Evolutionary conservation across 2,329 filamentous ascomycete genomes (phyloP), one percentile per base, ranked within the genome.

Genomic region (Stemphylium lycopersici): DNA sequence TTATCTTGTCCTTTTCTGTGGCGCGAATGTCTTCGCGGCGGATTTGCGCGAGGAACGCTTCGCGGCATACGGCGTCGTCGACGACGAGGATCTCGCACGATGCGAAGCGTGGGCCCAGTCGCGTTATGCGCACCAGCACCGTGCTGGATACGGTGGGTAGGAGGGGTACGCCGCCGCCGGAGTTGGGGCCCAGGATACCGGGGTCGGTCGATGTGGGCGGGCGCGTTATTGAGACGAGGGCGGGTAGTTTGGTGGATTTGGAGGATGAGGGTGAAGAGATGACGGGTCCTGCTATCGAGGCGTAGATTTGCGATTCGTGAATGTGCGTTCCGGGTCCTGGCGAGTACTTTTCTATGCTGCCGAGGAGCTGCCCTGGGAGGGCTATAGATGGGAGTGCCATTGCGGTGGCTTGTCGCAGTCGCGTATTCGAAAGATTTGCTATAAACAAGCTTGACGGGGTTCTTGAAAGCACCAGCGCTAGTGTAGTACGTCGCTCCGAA

Each of bases 1-100:
- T 91, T 38, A 97, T 91, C 65, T 91, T 90, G 73, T 98, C 95
- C 78, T 97, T 96, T 79, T 99, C 95, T 15, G 95, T 96, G 3
- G 92, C 91, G 51, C 95, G 84, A 31, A 99, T 91, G 72, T 99
- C 95, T 78, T 98, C 93, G 59, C 88, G 86, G 15, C 92, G 84
- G 56, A 96, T 92, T 58, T 96, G 79, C 4, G 90, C 92, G 76
- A 91, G 89, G 84, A 93, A 96, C 64, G 92, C 89, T 45, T 91
- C 89, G 63, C 90, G 84, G 57, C 90, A 81, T 36, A 90, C 87
- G 10, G 83, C 84, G 31, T 76, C 65, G 67, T 72, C 86, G 22
- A 97, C 89, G 55, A 93, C 89, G 55, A 96, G 83, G 64, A 98
- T 97, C 18, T 89, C 88, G 48, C 96, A 88, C 22, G 88, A 89